Conservation (phyloP, 805 yeast genomes). For the Saccharomycopsis capsularis region DNA sequence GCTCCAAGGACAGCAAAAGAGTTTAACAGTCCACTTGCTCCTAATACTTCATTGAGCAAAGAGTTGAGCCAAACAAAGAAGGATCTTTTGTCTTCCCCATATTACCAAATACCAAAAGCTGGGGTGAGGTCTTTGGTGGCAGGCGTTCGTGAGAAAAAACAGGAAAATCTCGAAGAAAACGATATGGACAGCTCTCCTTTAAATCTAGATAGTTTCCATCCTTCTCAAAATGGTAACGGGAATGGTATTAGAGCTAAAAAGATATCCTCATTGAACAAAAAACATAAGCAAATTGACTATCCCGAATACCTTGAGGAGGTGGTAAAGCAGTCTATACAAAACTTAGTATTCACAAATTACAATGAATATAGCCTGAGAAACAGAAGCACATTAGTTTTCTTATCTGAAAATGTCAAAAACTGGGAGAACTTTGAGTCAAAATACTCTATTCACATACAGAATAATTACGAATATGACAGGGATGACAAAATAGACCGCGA, state of each 20-base stretch:
- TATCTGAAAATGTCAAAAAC: constrained; percentile 28
- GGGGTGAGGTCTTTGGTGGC: constrained; percentile 62
- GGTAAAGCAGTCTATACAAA: constrained; percentile 10
- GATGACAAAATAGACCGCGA: constrained; percentile 30
- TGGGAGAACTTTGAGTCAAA: background rate
- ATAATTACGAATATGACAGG: constrained; percentile 27
- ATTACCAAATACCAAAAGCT: constrained; percentile 49
- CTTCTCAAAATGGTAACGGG: constrained; percentile 37
- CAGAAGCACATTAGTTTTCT: constrained; percentile 26
- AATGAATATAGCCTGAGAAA: constrained; percentile 26
- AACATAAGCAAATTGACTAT: constrained; percentile 10
- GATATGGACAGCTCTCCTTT: background rate
- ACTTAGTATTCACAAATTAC: constrained; percentile 9
- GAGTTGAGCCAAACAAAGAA: constrained; percentile 23
- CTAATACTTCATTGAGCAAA: constrained; percentile 7
- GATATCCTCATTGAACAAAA: background rate
- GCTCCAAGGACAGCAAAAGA: background rate
- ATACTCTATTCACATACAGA: constrained; percentile 17
- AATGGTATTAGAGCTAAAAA: constrained; percentile 27
- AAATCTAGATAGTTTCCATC: background rate
- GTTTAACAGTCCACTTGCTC: constrained; percentile 20
- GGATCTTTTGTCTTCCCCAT: constrained; percentile 35
- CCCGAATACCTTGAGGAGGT: constrained; percentile 16
- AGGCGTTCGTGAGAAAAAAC: constrained; percentile 40
- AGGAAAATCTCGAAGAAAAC: background rate